Evolutionary conservation across 345 rosid genomes (phyloP).

Genomic region (Salix purpurea): DNA sequence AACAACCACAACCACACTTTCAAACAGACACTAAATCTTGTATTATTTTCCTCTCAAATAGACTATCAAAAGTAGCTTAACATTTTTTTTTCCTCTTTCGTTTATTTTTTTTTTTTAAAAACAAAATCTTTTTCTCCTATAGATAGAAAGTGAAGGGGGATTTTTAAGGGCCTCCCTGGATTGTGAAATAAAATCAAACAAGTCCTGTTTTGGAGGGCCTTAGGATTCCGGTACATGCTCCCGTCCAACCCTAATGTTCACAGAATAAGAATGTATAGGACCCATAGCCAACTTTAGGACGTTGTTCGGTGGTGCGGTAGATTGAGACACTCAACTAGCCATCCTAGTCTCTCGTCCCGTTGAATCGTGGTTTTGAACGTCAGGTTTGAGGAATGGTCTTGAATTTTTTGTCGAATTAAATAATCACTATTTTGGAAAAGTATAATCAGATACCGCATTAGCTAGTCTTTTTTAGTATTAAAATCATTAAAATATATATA

Average conservation of each 20-base stretch:
- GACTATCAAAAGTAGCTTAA: not conserved
- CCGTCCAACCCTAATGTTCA: not conserved
- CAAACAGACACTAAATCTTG: not conserved
- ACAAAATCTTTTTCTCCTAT: not conserved
- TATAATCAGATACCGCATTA: no score
- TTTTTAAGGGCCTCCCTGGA: constrained; percentile 4
- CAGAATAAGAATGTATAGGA: constrained; percentile 15
- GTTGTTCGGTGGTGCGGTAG: constrained; percentile 41
- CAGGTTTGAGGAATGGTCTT: not conserved
- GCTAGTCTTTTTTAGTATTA: no score
- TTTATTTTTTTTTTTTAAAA: not conserved
- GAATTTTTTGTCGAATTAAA: not conserved
- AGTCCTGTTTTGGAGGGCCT: not conserved
- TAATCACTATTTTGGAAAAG: not conserved
- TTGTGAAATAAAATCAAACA: not conserved
- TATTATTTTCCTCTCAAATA: constrained; percentile 10
- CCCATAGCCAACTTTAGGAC: constrained; percentile 33
- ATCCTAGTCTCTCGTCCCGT: not conserved
- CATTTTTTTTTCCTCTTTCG: not conserved
- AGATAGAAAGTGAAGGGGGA: not conserved
- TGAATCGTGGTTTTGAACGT: not conserved
- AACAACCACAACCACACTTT: rapidly evolving
- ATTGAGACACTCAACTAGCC: constrained; percentile 29
- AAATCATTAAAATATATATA: no score
- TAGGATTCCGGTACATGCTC: constrained; percentile 22